These are phyloP conservation scores for Daedaleopsis sinensis DNA, from an alignment of 768 basidiomycete species.

Conservation along the genomic window DNA sequence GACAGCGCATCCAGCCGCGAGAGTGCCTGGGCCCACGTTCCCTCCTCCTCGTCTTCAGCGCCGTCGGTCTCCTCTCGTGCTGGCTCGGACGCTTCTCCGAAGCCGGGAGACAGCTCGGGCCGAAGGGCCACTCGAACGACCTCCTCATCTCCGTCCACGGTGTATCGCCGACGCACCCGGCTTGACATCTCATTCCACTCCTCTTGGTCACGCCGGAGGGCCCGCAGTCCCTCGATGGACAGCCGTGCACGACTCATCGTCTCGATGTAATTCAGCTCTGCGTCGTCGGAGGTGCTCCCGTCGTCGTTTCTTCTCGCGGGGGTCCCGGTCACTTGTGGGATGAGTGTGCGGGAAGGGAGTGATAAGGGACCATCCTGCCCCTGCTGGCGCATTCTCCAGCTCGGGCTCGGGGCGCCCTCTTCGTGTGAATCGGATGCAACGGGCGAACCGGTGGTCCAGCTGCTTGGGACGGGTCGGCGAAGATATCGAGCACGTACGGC, in stretches of 20 bases:
- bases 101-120: background rate
- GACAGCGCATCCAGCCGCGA: conserved; percentile 7
- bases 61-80: conserved; percentile 4
- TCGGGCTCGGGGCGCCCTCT: background rate
- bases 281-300: background rate
- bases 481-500: background rate
- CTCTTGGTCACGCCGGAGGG: background rate
- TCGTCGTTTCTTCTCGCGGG: background rate
- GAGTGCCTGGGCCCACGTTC: conserved; percentile 7
- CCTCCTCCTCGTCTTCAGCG: conserved; percentile 5
- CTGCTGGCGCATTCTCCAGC: background rate
- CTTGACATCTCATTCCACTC: conserved; percentile 3
- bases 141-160: conserved; percentile 23
- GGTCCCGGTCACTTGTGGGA: background rate
- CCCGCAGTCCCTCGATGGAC: background rate
- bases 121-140: background rate
- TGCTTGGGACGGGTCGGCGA: background rate
- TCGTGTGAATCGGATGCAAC: background rate
- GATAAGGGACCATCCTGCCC: background rate
- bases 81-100: background rate
- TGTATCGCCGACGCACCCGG: conserved; percentile 20
- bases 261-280: background rate
- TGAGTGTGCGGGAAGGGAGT: background rate
- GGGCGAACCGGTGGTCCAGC: background rate
- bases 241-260: conserved; percentile 1